Conservation (phyloP, 257 asterid genomes). For the Osmanthus fragrans region DNA sequence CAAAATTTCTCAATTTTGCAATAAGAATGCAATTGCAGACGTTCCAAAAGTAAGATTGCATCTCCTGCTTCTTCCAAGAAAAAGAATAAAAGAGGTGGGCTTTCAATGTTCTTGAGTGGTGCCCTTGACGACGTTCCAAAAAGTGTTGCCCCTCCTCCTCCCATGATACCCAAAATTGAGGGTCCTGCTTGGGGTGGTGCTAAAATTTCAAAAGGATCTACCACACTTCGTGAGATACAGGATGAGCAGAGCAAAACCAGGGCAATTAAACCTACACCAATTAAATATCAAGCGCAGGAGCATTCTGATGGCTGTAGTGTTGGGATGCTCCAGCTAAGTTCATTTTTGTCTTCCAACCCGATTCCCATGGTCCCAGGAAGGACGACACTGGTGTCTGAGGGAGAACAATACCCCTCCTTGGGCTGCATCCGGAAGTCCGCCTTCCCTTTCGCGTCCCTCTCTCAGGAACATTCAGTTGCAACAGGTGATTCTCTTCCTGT, state of each 20-base stretch:
- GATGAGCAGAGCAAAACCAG: conserved; percentile 78
- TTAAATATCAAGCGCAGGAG: conserved; percentile 41
- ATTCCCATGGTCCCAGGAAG: conserved; percentile 52
- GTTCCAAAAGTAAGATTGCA: conserved; percentile 25
- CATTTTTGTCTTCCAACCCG: conserved; percentile 64
- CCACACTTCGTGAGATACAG: conserved; percentile 85
- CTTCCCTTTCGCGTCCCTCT: conserved; percentile 78
- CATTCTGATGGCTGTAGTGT: conserved; percentile 39
- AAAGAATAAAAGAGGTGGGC: conserved; percentile 88
- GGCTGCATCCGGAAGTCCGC: conserved; percentile 87
- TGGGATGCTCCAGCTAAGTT: conserved; percentile 56
- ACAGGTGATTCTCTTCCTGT: conserved; percentile 54
- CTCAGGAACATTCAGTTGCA: conserved; percentile 90
- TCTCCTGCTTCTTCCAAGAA: conserved; percentile 60
- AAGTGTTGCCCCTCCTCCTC: conserved; percentile 50
- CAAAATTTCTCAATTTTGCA: conserved; percentile 29
- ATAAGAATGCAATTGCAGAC: conserved; percentile 39
- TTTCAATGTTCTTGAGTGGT: conserved; percentile 91
- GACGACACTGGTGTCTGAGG: conserved; percentile 52
- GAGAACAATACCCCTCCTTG: conserved; percentile 90
- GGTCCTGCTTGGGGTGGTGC: conserved; percentile 99
- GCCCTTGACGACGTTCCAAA: conserved; percentile 84
- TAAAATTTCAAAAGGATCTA: conserved; percentile 44
- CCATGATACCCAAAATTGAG: conserved; percentile 53
- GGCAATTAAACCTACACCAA: conserved; percentile 40